Base-by-base conservation (phyloP, 306 rosid species). In the Vicia villosa region DNA sequence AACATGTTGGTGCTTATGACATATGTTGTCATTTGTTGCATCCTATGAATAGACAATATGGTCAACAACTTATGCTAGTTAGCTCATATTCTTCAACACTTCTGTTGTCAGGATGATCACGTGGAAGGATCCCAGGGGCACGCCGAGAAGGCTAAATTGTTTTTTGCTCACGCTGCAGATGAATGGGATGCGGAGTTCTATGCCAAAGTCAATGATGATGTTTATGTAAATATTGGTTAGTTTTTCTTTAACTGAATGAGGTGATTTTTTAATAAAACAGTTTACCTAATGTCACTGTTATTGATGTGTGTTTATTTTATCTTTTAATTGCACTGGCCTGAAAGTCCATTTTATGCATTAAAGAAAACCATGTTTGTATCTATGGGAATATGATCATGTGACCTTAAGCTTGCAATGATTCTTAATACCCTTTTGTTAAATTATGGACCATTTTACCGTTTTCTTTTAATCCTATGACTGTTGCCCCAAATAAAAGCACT, bases 151-250 rank as follows among this genome's bases (percentile, higher is more conserved):
- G 87, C 90, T 55, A 95, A 89, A 81, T 79, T 87, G 74, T 95
- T 95, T 83, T 91, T 91, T 45, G 83, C 96, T 77, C 57, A 81
- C 72, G 96, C 92, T 28, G 87, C 88, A 65, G 86, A 95, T 26
- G 74, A 82, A 84, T 95, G 97, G 99, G 91, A 87, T 77, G 92
- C 99, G 13, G 99, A 87, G 73, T 95, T 91, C 79, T 95, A 86
- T 68, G 89, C 95, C 78, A 95, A 91, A 91, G 92, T 87, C 76
- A 91, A 95, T 1, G 99, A 95, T 64, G 96, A 95, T 73, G 85
- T 95, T 71, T 95, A 89, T 79, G 87, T 95, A 84, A 95, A 95
- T 83, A 89, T 95, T 80, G 99, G 99, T 95, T 49, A 80, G 99
- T 94, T n/a, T 72, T 72, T 69, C 51, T 52, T 73, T 79, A 21